A percentile compares a stretch with the other conserved stretches of the same genome.
Conservation (phyloP, 2,329 filamentous ascomycete genomes). For the Sarocladium strictum region DNA sequence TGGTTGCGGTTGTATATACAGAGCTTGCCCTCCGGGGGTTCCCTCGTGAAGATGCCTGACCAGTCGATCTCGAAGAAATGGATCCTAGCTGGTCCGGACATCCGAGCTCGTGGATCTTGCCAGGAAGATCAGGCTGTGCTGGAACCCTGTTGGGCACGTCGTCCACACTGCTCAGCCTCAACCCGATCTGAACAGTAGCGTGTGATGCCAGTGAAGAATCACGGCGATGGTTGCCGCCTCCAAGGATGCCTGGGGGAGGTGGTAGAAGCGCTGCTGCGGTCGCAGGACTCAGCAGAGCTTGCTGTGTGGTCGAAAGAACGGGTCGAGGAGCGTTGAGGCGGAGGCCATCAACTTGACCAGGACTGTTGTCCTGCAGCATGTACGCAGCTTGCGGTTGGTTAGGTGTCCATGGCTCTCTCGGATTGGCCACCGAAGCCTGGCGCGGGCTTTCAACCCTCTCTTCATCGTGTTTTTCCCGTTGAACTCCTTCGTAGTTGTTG, state of each 20-base stretch:
- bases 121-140: conserved; percentile 14
- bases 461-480: conserved; percentile 23
- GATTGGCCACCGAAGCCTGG: background rate
- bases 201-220: conserved; percentile 59
- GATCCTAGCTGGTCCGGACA: conserved; percentile 21
- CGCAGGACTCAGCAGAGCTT: conserved; percentile 15
- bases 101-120: conserved; percentile 32
- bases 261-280: conserved; percentile 39
- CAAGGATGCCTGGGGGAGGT: conserved; percentile 16
- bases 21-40: background rate
- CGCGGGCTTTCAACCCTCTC: conserved; percentile 20
- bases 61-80: background rate
- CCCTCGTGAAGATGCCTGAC: background rate
- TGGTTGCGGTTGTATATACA: background rate
- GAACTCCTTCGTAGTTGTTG: conserved; percentile 12
- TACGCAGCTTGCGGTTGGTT: conserved; percentile 23
- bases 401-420: conserved; percentile 29
- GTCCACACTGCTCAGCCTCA: conserved; percentile 57
- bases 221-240: conserved; percentile 40
- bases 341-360: background rate
- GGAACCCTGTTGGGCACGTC: conserved; percentile 35
- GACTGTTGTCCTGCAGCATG: background rate
- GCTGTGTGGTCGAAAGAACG: background rate
- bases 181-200: conserved; percentile 65
- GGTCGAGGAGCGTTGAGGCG: conserved; percentile 11